Conservation (phyloP, 2,329 filamentous ascomycete species). For the Cercospora zeae-maydis region DNA sequence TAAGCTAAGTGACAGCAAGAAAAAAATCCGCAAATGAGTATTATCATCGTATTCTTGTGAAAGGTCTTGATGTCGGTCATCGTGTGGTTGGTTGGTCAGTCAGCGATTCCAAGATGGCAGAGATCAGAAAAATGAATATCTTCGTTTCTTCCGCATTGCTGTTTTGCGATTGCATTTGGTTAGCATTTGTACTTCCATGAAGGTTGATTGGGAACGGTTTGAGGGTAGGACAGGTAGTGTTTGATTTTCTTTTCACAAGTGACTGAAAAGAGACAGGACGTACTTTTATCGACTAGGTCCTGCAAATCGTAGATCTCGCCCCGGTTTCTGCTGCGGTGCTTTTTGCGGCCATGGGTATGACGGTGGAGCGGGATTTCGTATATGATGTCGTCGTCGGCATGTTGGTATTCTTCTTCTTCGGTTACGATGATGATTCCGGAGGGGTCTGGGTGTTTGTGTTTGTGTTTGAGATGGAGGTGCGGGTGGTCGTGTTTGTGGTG, state of each 20-base stretch:
- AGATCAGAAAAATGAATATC: conserved; percentile 6
- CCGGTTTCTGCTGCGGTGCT: conserved; percentile 5
- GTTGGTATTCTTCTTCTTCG: background rate
- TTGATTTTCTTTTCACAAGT: background rate
- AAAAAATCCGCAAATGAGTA: no score
- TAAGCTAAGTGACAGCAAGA: no score
- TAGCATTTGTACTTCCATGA: background rate
- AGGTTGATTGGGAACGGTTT: no score
- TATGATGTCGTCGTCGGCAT: conserved; percentile 1
- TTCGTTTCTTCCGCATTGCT: background rate
- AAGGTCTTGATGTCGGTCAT: no score
- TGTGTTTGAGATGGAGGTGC: background rate
- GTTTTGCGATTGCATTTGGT: background rate
- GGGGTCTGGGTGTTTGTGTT: background rate
- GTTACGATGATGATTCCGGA: background rate
- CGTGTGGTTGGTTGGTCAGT: no score
- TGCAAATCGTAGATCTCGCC: conserved; percentile 13
- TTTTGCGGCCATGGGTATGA: background rate
- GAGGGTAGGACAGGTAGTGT: no score
- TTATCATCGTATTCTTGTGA: no score
- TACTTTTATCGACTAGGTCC: conserved; percentile 16
- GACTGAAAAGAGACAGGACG: background rate
- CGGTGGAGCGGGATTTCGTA: conserved; percentile 8
- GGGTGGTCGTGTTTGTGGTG: background rate
- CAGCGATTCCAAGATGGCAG: no score